Evolutionary conservation across 345 rosid genomes (phyloP).

Genomic region (Draba incana): DNA sequence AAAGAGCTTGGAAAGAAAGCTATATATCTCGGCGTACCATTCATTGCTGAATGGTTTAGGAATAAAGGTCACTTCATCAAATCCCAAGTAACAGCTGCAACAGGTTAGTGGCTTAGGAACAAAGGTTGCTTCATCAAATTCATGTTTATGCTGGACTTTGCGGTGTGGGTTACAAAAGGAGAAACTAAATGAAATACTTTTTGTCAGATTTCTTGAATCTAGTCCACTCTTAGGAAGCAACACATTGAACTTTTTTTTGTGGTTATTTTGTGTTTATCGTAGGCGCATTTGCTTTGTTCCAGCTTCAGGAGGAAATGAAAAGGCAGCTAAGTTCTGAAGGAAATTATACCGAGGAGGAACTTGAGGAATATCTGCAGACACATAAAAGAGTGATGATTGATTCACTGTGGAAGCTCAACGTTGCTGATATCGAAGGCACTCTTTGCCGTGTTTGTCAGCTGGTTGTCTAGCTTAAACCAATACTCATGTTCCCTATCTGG

Average conservation of each 20-base stretch:
- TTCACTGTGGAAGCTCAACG: constrained; percentile 97
- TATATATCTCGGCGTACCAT: constrained; percentile 76
- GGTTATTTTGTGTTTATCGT: constrained; percentile 38
- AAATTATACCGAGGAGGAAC: constrained; percentile 85
- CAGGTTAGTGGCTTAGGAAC: constrained; percentile 57
- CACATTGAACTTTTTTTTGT: not conserved
- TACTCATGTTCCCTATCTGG: constrained; percentile 17
- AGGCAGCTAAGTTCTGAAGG: constrained; percentile 84
- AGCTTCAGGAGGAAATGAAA: constrained; percentile 98
- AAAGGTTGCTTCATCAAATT: not conserved
- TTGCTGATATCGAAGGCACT: constrained; percentile 95
- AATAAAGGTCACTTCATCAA: constrained; percentile 91
- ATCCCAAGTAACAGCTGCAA: constrained; percentile 92
- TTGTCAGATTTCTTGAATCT: not conserved
- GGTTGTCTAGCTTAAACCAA: constrained; percentile 57
- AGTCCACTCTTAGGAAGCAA: constrained; percentile 3
- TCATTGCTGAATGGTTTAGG: constrained; percentile 96
- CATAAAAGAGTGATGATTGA: constrained; percentile 92
- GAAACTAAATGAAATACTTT: not conserved
- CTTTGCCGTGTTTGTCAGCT: constrained; percentile 96
- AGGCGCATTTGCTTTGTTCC: constrained; percentile 97
- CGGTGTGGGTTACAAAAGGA: not conserved
- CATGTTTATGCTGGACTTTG: not conserved
- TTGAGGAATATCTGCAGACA: constrained; percentile 82
- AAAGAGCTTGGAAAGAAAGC: constrained; percentile 94